These are phyloP conservation scores for Lodderomyces theae DNA, from an alignment of 1,139 yeast species.

Conservation along the genomic window DNA sequence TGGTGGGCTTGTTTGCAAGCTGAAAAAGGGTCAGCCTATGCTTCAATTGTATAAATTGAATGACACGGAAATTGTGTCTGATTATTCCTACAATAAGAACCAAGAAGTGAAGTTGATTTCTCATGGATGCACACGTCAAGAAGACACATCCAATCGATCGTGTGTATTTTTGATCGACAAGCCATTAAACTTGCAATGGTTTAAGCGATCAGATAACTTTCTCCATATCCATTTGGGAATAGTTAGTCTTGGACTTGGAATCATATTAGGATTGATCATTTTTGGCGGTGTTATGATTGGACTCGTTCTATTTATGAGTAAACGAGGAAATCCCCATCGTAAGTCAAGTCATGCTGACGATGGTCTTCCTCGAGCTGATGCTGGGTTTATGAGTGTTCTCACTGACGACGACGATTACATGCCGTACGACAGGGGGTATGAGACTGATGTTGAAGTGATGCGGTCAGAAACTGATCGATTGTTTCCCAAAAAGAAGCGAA, in stretches of 20 bases:
- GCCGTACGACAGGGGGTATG: slow-evolving; percentile 41
- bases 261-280: slow-evolving; percentile 53
- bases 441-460: slow-evolving; percentile 43
- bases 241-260: slow-evolving; percentile 64
- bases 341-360: slow-evolving; percentile 10
- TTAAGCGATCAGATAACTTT: slow-evolving; percentile 36
- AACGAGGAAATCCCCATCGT: slow-evolving; percentile 10
- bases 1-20: slow-evolving; percentile 42
- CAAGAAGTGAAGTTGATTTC: slow-evolving; percentile 64
- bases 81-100: slow-evolving; percentile 48
- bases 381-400: slow-evolving; percentile 41
- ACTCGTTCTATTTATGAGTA: slow-evolving; percentile 28
- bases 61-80: slow-evolving; percentile 8
- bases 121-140: slow-evolving; percentile 58
- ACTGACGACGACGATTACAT: slow-evolving; percentile 24
- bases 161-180: slow-evolving; percentile 74
- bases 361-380: slow-evolving; percentile 21
- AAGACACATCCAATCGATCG: slow-evolving; percentile 23
- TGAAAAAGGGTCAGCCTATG: slow-evolving; percentile 38
- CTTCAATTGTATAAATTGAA: slow-evolving; percentile 23
- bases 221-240: slow-evolving; percentile 62
- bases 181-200: slow-evolving; percentile 59
- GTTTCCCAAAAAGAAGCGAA: slow-evolving; percentile 24
- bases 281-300: slow-evolving; percentile 33
- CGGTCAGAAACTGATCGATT: slow-evolving; percentile 33